phyloP scores from a whole-genome alignment of 225 moss, liverwort and hornwort genomes.

The Lunularia cruciata region DNA sequence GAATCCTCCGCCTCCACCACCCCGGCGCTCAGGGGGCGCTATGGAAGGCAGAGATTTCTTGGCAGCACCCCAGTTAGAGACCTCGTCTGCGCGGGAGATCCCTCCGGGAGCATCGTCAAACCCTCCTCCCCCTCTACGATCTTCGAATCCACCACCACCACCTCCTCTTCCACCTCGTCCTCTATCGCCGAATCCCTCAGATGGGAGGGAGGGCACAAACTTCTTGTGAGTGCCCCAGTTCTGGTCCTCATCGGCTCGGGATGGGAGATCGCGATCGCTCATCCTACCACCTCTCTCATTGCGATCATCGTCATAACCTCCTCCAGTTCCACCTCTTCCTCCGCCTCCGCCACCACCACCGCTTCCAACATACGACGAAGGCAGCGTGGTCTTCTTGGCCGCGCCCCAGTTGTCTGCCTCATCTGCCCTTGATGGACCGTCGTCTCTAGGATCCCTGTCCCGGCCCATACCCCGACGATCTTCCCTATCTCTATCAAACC shows the following conservation, averaged over 20 bases:
- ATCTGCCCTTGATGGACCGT: slow-evolving; percentile 87
- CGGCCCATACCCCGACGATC: slow-evolving; percentile 57
- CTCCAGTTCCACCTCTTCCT: slow-evolving; percentile 27
- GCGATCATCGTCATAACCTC: slow-evolving; percentile 74
- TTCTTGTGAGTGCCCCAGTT: slow-evolving; percentile 95
- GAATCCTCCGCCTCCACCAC: slow-evolving; percentile 56
- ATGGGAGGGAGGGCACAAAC: slow-evolving; percentile 58
- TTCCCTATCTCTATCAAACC: slow-evolving; percentile 48
- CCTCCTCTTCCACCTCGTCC: slow-evolving; percentile 51
- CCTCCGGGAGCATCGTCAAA: slow-evolving; percentile 67
- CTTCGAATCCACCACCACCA: slow-evolving; percentile 64
- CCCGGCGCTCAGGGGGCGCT: slow-evolving; percentile 43
- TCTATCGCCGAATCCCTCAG: slow-evolving; percentile 53
- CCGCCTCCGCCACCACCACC: slow-evolving; percentile 45
- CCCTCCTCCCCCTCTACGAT: slow-evolving; percentile 68
- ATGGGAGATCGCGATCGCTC: slow-evolving; percentile 94
- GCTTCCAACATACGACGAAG: slow-evolving; percentile 46
- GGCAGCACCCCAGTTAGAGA: slow-evolving; percentile 82
- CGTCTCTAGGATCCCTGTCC: slow-evolving; percentile 59
- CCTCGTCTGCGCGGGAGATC: slow-evolving; percentile 84
- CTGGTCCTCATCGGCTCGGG: slow-evolving; percentile 93
- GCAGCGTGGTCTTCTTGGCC: slow-evolving; percentile 63
- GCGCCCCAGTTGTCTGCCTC: slow-evolving; percentile 86
- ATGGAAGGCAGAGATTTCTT: slow-evolving; percentile 80
- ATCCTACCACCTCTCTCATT: slow-evolving; percentile 57